Base-by-base conservation (phyloP, 331 rosid species). In the Malus hybrid region DNA sequence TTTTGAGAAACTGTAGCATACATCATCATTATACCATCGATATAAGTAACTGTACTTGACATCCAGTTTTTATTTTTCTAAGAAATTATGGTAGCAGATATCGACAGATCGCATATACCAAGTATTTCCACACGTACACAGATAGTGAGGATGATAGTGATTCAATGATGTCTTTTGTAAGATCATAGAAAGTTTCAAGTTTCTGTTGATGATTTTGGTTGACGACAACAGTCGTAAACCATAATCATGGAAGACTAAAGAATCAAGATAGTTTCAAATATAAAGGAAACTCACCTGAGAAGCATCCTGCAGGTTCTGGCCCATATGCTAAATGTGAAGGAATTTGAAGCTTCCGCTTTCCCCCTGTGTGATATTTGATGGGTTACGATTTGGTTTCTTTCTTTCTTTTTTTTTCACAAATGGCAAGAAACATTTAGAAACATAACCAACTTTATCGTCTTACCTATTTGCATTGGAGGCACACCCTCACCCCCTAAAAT, bases 251-350 rank as follows among this genome's bases (percentile, higher is more conserved):
- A 16, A 63, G 63, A 24, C 26, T 7, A 65, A 58, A n/a, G 62
- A 50, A 20, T 74, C 57, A 73, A 24, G 30, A 73, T 24, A 42
- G n/a, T 57, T 62, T 15, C 12, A 72, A 34, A 72, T 46, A 63
- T 48, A 74, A 14, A 42, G 53, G 62, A 77, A 76, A 33, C 73
- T 71, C 80, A 92, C 99, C 98, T 85, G 96, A 88, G 84, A 92
- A 95, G 83, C 98, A 95, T 22, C 98, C 97, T 1, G 90, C 99
- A 70, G 99, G 99, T 84, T 95, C 99, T 66, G 99, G 98, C 33
- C 99, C 99, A 82, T 95, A 95, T 22, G 97, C 98, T 75, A 95
- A 89, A 42, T 82, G 70, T 19, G 99, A 95, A 76, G 99, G 98
- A 84, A 95, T 90, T 71, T 30, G 73, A 68, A 95, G 91, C 77